phyloP scores from a whole-genome alignment of 257 asterid species.

The Scutellaria barbata region DNA sequence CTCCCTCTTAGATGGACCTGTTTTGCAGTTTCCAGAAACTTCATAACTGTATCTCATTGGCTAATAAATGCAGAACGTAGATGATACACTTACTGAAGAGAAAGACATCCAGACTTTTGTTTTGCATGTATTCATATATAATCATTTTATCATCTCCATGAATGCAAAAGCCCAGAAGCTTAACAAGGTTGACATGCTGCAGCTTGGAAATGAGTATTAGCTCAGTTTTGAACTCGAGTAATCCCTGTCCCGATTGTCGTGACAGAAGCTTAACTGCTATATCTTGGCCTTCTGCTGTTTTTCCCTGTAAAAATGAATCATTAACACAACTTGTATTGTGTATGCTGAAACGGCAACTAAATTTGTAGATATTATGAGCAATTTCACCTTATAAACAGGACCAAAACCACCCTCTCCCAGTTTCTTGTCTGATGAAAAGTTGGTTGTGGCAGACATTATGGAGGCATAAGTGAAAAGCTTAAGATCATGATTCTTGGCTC shows the following conservation, averaged over 20 bases:
- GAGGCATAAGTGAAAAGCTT: conserved; percentile 50
- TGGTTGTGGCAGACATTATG: conserved; percentile 52
- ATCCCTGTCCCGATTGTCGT: conserved; percentile 60
- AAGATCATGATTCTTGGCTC: conserved; percentile 50
- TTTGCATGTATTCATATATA: conserved; percentile 66
- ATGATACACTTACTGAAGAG: conserved; percentile 46
- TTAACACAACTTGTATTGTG: neutral
- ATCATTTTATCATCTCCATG: conserved; percentile 63
- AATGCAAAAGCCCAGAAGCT: conserved; percentile 58
- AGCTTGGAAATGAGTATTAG: conserved; percentile 62
- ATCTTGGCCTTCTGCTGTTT: conserved; percentile 52
- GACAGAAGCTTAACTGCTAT: conserved; percentile 71
- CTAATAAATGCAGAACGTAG: neutral
- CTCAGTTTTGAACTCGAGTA: conserved; percentile 65
- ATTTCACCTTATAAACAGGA: conserved; percentile 56
- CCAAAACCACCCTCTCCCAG: conserved; percentile 78
- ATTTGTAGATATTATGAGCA: neutral
- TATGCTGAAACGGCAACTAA: no score
- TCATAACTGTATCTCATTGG: neutral
- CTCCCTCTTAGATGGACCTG: conserved; percentile 40
- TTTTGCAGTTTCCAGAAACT: neutral
- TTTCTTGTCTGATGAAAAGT: conserved; percentile 49
- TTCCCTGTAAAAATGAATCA: conserved; percentile 43
- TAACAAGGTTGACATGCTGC: conserved; percentile 70
- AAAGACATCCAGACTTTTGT: conserved; percentile 67